Percentiles rank a stretch among this genome's conserved stretches.
These are phyloP conservation scores for Flaveria ramosissima DNA, from an alignment of 129 eudicot genomes.

Conservation along the genomic window DNA sequence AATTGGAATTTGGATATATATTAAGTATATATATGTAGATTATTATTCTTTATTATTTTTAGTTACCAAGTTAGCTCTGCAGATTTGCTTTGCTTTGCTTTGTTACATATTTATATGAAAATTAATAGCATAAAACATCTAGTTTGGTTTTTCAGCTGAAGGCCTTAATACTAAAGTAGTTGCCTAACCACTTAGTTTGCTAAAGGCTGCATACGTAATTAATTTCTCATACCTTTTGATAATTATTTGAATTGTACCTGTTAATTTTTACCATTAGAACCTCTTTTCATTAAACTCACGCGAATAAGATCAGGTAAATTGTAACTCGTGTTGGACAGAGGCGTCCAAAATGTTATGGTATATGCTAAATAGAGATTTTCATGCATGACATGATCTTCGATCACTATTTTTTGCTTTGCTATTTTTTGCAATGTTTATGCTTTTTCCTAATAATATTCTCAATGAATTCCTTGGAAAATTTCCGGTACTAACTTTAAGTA, in stretches of 20 bases:
- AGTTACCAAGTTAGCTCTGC: neutral
- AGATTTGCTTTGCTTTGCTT: neutral
- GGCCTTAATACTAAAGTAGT: neutral
- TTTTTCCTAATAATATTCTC: neutral
- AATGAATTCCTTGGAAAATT: neutral
- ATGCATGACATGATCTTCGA: neutral
- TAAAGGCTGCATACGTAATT: neutral
- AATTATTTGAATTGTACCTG: neutral
- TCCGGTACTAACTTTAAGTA: neutral
- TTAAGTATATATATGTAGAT: no score
- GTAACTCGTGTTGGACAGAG: no score
- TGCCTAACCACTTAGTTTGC: neutral
- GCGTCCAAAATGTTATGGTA: no score
- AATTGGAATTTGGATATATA: no score
- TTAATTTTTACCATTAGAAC: no score
- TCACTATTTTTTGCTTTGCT: neutral
- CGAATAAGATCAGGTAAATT: no score
- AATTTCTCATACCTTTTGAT: neutral
- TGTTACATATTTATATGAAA: neutral
- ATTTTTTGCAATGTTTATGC: neutral
- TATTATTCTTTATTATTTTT: neutral
- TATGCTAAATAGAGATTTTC: neutral
- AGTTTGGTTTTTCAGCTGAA: no score
- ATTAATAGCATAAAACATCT: no score
- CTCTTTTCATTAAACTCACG: no score